Evolutionary conservation across 768 basidiomycete species (phyloP).

Genomic region (Kondoa malvinella): DNA sequence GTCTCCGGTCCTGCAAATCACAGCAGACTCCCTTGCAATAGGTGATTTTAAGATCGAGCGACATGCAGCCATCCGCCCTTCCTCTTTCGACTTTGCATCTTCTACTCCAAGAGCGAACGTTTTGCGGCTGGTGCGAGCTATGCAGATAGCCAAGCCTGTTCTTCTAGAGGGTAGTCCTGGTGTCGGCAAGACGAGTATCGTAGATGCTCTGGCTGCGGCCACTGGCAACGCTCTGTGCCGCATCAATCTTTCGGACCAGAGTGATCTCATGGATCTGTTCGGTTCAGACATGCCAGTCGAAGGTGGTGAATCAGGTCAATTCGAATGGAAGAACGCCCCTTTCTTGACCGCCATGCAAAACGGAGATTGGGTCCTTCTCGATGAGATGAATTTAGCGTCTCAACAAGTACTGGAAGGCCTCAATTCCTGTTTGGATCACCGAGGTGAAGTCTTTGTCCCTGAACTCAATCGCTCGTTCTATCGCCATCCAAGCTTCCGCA

Average conservation of each 20-base stretch:
- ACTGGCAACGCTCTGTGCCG: constrained; percentile 65
- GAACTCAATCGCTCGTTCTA: constrained; percentile 77
- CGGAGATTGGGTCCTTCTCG: constrained; percentile 94
- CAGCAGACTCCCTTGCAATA: neutral
- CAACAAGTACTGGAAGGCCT: constrained; percentile 93
- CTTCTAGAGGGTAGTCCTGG: constrained; percentile 94
- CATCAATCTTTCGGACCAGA: constrained; percentile 96
- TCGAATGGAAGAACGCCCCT: constrained; percentile 93
- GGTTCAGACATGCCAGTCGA: constrained; percentile 92
- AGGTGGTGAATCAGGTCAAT: constrained; percentile 75
- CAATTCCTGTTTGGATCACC: constrained; percentile 87
- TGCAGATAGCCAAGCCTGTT: constrained; percentile 76
- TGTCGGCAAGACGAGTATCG: constrained; percentile 88
- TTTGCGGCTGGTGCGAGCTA: constrained; percentile 71
- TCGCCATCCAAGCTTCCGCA: constrained; percentile 80
- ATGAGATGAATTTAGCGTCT: constrained; percentile 97
- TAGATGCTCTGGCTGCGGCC: constrained; percentile 66
- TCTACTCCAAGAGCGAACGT: constrained; percentile 80
- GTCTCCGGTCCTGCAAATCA: too few species aligned
- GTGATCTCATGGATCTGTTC: constrained; percentile 86
- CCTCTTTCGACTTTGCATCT: constrained; percentile 61
- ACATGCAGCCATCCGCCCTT: constrained; percentile 52
- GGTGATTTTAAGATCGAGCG: constrained; percentile 31
- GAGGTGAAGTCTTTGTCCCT: constrained; percentile 84
- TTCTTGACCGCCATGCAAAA: constrained; percentile 81